A percentile compares a stretch with the other conserved stretches of the same genome.
Conservation (phyloP, 371 early-diverging fungal genomes). For the Mucor plumbeus region DNA sequence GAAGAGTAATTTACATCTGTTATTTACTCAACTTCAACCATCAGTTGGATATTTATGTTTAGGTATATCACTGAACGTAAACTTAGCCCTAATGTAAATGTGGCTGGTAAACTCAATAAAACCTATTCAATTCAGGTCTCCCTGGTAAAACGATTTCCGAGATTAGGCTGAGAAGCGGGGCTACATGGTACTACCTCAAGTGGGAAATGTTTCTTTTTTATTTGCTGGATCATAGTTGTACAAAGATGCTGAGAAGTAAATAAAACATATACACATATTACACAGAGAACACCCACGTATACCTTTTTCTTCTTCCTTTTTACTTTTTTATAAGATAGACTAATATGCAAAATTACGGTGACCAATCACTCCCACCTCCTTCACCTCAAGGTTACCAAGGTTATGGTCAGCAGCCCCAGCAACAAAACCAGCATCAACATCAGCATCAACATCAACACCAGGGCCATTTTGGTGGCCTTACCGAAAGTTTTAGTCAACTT, state of each 20-base stretch:
- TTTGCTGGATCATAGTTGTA: slow-evolving; percentile 6
- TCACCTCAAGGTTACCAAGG: slow-evolving; percentile 13
- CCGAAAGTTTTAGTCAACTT: slow-evolving; percentile 19
- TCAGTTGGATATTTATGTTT: no score
- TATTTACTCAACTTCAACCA: no score
- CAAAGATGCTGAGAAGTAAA: not conserved
- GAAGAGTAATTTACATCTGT: no score
- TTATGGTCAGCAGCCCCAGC: slow-evolving; percentile 8
- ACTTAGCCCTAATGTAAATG: not conserved
- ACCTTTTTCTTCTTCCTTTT: not conserved
- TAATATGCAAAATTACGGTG: slow-evolving; percentile 5
- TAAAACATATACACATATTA: not conserved
- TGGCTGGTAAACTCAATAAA: not conserved
- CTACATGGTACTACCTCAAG: not conserved
- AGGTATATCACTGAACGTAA: no score
- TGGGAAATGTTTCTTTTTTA: not conserved
- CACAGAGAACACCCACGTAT: not conserved
- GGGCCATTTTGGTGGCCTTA: slow-evolving; percentile 3
- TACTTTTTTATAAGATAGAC: not conserved
- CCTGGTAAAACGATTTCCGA: not conserved
- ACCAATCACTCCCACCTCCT: slow-evolving; percentile 2
- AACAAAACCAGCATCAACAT: not conserved
- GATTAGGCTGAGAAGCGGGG: not conserved
- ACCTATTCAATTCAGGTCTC: not conserved
- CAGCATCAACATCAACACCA: not conserved